A percentile compares a stretch with the other conserved stretches of the same genome.
These are phyloP conservation scores for Trifolium pratense DNA, from an alignment of 306 rosid species.

Conservation along the genomic window DNA sequence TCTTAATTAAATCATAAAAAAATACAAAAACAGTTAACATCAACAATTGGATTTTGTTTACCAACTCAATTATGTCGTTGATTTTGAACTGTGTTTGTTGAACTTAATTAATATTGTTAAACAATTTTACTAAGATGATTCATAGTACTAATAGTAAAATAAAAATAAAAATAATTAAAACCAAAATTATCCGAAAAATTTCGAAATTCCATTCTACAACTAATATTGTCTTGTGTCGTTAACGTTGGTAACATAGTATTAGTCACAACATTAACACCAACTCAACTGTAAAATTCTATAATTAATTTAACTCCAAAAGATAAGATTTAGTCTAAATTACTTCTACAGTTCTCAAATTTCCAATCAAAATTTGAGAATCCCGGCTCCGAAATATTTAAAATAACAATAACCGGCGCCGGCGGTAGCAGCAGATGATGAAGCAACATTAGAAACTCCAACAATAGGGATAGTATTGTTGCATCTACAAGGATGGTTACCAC, in stretches of 20 bases:
- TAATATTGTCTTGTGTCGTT: not conserved
- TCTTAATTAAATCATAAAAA: too few relatives aligned
- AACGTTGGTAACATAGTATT: not conserved
- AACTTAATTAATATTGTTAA: not conserved
- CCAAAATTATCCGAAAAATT: not conserved
- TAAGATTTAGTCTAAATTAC: not conserved
- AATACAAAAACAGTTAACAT: not conserved
- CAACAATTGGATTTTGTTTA: not conserved
- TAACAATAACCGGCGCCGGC: not conserved
- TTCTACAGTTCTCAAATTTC: not conserved
- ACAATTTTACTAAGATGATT: too few relatives aligned
- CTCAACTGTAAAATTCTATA: not conserved
- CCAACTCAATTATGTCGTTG: not conserved
- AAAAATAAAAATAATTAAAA: not conserved
- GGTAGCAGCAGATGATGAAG: not conserved
- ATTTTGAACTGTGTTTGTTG: not conserved
- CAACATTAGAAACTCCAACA: not conserved
- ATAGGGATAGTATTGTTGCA: not conserved
- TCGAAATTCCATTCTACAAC: constrained; percentile 7
- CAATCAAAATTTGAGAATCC: not conserved
- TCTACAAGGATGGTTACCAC: not conserved
- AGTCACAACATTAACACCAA: constrained; percentile 1
- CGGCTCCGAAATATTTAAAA: not conserved
- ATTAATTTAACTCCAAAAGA: not conserved
- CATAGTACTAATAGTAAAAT: too few relatives aligned